phyloP scores from a whole-genome alignment of 768 basidiomycete genomes.

The Rhodotorula graminis region DNA sequence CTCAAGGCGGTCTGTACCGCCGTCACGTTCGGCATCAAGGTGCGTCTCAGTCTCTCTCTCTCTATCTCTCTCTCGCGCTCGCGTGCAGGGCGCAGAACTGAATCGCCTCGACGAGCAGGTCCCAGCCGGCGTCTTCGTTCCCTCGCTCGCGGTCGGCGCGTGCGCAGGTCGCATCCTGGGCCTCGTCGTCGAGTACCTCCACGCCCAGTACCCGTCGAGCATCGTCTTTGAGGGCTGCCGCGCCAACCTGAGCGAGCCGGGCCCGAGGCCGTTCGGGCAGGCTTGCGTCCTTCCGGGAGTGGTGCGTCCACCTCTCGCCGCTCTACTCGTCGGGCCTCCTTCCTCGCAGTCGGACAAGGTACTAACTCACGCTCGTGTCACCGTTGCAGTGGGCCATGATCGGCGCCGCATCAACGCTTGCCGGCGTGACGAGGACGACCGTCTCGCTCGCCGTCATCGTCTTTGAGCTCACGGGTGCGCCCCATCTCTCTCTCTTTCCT shows the following conservation, averaged over 20 bases:
- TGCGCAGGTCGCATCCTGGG: slow-evolving; percentile 86
- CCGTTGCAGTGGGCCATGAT: slow-evolving; percentile 46
- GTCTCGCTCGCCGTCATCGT: slow-evolving; percentile 94
- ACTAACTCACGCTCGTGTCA: not conserved
- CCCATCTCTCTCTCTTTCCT: not conserved
- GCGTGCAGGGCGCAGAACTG: not conserved
- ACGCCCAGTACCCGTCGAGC: slow-evolving; percentile 59
- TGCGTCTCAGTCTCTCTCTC: not conserved
- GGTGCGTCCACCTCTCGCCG: slow-evolving; percentile 11
- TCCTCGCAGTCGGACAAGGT: no score
- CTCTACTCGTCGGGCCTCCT: not conserved
- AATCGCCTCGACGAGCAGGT: no score
- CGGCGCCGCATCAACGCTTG: slow-evolving; percentile 86
- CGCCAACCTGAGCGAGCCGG: slow-evolving; percentile 53
- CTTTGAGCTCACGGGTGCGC: slow-evolving; percentile 57
- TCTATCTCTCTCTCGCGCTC: no score
- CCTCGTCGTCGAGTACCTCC: slow-evolving; percentile 69
- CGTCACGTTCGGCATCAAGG: slow-evolving; percentile 54
- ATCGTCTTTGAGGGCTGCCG: slow-evolving; percentile 63
- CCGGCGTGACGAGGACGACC: slow-evolving; percentile 90
- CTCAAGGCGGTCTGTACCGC: slow-evolving; percentile 76
- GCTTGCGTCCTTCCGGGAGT: slow-evolving; percentile 74
- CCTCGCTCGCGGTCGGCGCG: slow-evolving; percentile 85
- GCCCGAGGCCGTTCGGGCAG: slow-evolving; percentile 40
- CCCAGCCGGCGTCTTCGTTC: slow-evolving; percentile 78